Base-by-base conservation (phyloP, 2,329 filamentous ascomycete genomes). In the Penicillium freii region DNA sequence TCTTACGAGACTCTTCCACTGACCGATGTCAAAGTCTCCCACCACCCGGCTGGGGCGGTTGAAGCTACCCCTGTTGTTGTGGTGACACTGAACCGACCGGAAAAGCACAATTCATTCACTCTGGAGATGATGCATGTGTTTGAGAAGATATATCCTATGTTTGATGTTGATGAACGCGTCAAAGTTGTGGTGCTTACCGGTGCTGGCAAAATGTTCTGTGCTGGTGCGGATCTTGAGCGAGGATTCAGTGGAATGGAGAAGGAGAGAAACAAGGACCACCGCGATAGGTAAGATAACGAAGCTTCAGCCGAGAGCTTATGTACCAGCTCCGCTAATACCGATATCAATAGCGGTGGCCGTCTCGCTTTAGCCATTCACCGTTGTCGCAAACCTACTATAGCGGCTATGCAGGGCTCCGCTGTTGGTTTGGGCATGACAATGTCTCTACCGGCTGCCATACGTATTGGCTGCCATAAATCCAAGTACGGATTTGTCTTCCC, bases 81-180 rank as follows among this genome's bases (percentile, higher is more conserved):
- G 36, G 61, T 84, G 52, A 76, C 78, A n/a, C 70, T 84, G 60
- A 80, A 82, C 68, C 77, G 82, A 5, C 82, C 81, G 1, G 73
- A 76, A 51, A 84, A 84, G 69, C 75, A 81, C 38, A 85, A 85
- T 71, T 81, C 82, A 7, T 76, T 85, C 52, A 84, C 81, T 2
- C 73, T 78, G 54, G 69, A 69, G 43, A 77, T 84, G 69, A 80
- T 82, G 63, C 63, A 66, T 55, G 72, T 81, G 36, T 66, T 83
- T 3, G 62, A 46, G 43, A 50, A 55, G 23, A 34, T 55, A 34
- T 55, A 43, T 5, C 17, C 38, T 10, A 49, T 34, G 19, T 31
- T 58, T 10, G 52, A 59, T 31, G 42, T 59, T 9, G 57, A 59
- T 31, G 48, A 59, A 17, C 47, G 57, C 6, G 53, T 59, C 21